Base-by-base conservation (phyloP, 495 filamentous ascomycete genomes). In the Penicillium bialowiezense region DNA sequence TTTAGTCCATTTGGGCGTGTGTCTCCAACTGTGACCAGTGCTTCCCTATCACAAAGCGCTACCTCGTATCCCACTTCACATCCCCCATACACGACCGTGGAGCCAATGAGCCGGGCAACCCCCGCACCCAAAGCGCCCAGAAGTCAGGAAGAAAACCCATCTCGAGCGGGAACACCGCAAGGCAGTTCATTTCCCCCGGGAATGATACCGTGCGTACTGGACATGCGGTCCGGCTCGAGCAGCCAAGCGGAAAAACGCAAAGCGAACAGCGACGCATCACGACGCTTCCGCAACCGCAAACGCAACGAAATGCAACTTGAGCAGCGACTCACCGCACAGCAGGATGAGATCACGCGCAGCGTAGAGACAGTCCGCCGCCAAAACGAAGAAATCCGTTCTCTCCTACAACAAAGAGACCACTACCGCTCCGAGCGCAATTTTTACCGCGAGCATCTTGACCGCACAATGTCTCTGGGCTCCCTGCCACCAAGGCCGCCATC, bases 251-350 rank as follows among this genome's bases (percentile, higher is more conserved):
- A 95, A 71, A 97, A 96, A 68, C 78, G 89, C 41, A 89, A 90
- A 70, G 86, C 90, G 33, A 98, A 98, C 63, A 95, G 95, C 41
- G 89, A 89, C 36, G 93, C 93, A 7, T 96, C 91, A 33, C 84
- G 90, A 48, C 75, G 93, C 34, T 97, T 97, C 58, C 84, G 93
- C 45, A 84, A 88, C 61, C 79, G 92, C 43, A 97, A 97, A 66
- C 86, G 93, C 59, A 91, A 90, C 59, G 92, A 97, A 67, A 78
- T 80, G 56, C 86, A 90, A 59, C 82, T 86, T 23, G 79, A 83
- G 29, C 77, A 79, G 37, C 84, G 78, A 31, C 61, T 74, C 10
- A 55, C 46, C 0, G 81, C 85, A 23, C 74, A 82, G 49, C 80
- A 85, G 56, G 74, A 72, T 0, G 71, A 72, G 47, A 68, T 87